Evolutionary conservation across 371 early-diverging fungal genomes (phyloP), one percentile per base, ranked within the genome.

Genomic region (Lichtheimia ramosa): DNA sequence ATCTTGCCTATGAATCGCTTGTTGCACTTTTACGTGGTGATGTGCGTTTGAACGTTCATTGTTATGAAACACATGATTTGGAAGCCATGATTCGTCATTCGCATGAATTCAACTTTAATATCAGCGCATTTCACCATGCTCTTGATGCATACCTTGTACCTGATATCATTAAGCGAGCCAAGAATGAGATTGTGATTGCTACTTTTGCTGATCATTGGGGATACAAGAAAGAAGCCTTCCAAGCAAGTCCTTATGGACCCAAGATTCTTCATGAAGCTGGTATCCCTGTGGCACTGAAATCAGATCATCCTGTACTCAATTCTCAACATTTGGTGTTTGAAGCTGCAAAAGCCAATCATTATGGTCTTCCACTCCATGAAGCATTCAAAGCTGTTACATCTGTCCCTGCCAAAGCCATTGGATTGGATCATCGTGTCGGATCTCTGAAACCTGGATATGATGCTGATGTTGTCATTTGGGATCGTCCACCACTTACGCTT

Each of bases 91-190:
- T 93, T 53, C 84, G 91, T 20, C 82, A 83, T 58, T 82, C 88
- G 12, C 68, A 83, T 48, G 91, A 93, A 69, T 93, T 84, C 74
- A 82, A 83, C 60, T 89, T 92, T 67, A 83, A 79, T 23, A 88
- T 93, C 51, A 53, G 78, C 1, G 85, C 94, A 3, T 87, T 93
- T 70, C 94, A 93, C 61, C 94, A 93, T 67, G 94, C 89, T 15
- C 67, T 90, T 34, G 89, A 89, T 58, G 93, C 93, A 2, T 90
- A 91, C 66, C 79, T 83, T 46, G 75, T 91, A 21, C 87, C 90
- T 2, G 82, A 73, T 20, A 74, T 89, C 28, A 70, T 92, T 7
- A 83, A 83, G 53, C 81, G 85, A 13, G 83, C 82, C 21, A 76
- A 69, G 23, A 76, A 79, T 42, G 82, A 89, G 28, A 89, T 90